Percentiles rank a stretch among this genome's conserved stretches.
Conservation (phyloP, 2,329 filamentous ascomycete species). For the Aspergillus ustus region DNA sequence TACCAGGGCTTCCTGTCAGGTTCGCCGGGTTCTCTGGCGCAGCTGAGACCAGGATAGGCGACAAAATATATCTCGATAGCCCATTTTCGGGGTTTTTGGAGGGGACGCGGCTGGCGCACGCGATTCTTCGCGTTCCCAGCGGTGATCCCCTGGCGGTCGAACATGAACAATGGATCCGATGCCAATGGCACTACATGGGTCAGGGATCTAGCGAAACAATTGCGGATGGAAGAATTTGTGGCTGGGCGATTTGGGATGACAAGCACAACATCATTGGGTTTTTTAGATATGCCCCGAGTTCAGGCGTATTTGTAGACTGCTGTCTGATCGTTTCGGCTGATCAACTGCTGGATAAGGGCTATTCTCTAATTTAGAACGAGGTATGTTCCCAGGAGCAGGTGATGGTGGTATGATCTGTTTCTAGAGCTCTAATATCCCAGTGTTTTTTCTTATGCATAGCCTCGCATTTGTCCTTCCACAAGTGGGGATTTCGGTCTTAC, state of each 20-base stretch:
- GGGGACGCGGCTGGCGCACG: slow-evolving; percentile 5
- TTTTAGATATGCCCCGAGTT: slow-evolving; percentile 21
- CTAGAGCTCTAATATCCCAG: no score
- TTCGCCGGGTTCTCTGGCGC: neutral
- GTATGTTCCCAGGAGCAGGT: no score
- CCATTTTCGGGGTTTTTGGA: slow-evolving; percentile 5
- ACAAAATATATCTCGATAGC: slow-evolving; percentile 7
- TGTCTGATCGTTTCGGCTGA: slow-evolving; percentile 18
- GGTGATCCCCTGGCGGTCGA: neutral
- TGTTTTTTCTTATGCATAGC: no score
- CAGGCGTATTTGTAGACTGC: slow-evolving; percentile 18
- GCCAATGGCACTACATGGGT: slow-evolving; percentile 21
- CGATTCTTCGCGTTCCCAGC: neutral
- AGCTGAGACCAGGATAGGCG: slow-evolving; percentile 3
- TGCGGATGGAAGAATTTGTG: slow-evolving; percentile 18
- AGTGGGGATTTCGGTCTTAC: no score
- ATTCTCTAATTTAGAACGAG: neutral
- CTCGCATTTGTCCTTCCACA: no score
- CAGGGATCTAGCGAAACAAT: slow-evolving; percentile 6
- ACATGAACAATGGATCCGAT: slow-evolving; percentile 12
- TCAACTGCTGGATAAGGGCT: slow-evolving; percentile 12
- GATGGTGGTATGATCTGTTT: no score
- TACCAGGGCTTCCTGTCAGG: neutral
- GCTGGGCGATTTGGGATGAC: slow-evolving; percentile 17
- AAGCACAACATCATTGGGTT: slow-evolving; percentile 20